Evolutionary conservation across 306 rosid genomes (phyloP), one percentile per base, ranked within the genome.

Genomic region (Casuarina equisetifolia): DNA sequence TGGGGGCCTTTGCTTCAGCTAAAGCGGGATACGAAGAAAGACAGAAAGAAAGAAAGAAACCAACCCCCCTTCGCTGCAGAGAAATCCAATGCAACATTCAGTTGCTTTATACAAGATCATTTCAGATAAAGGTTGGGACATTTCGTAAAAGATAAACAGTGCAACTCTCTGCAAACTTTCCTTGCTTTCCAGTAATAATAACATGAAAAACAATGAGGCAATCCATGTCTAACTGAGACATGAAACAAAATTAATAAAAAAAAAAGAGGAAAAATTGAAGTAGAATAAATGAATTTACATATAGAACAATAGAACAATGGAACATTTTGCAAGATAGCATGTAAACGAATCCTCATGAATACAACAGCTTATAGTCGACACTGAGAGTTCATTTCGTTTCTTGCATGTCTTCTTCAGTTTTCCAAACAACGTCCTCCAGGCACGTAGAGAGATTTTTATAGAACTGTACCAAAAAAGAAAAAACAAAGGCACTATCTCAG

Each of bases 381-480:
- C 72, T 62, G 69, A 25, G 70, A 58, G 63, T 70, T 89, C 80
- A 88, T 59, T 91, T 84, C 42, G 45, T 70, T 82, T 80, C 85
- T 78, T 75, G 83, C 91, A 87, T 74, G 75, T 94, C 98, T 63
- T 95, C 98, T 74, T 92, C 98, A 15, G 91, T 88, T 86, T 89
- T 92, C 98, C 98, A 95, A 67, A 95, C 98, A 58, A 95, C 97
- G 70, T 92, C 97, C 1, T 95, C 93, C 79, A 95, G 84, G 73
- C 84, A 69, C 42, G 89, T 91, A 70, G 98, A 92, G 43, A 95
- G 97, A 69, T 74, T 95, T 68, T 92, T 95, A 87, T 92, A 95
- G 87, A 95, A 92, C 98, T 95, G 92, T 88, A 85, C 16, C 10
- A 55, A 46, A 12, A 19, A 19, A 35, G 11, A 19, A 51, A 51